Conservation (phyloP, 345 rosid genomes). For the Boechera stricta region DNA sequence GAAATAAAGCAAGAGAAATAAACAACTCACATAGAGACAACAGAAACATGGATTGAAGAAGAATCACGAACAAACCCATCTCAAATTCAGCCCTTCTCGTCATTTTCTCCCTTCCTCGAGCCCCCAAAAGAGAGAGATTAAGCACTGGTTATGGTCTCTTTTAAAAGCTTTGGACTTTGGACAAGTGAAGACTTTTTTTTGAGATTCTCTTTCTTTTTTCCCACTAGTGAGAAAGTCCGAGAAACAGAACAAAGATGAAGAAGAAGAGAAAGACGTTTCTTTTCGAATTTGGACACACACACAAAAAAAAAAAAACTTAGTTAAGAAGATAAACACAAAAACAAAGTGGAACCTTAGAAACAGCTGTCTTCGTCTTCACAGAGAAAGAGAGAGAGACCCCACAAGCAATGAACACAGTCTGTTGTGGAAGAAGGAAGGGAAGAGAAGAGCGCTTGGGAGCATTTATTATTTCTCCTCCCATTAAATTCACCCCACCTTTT, state of each 20-base stretch:
- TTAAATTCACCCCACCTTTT: conserved; percentile 42
- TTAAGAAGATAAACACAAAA: conserved; percentile 33
- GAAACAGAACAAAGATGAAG: conserved; percentile 1
- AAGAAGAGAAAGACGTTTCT: conserved; percentile 25
- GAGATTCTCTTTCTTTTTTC: conserved; percentile 35
- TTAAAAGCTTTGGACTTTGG: conserved; percentile 35
- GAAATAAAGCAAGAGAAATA: not conserved
- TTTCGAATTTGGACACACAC: not conserved
- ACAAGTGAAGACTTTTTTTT: conserved; percentile 7
- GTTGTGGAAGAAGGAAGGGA: conserved; percentile 46
- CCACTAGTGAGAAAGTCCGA: conserved; percentile 33
- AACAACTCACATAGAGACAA: conserved; percentile 42
- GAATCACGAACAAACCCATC: conserved; percentile 40
- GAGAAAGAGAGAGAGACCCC: conserved; percentile 44
- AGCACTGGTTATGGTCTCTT: conserved; percentile 3
- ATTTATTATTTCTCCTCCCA: conserved; percentile 44
- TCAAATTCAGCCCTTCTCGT: conserved; percentile 38
- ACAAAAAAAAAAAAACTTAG: not conserved
- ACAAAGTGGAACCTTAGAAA: conserved; percentile 35
- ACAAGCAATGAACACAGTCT: conserved; percentile 47
- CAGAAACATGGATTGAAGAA: conserved; percentile 39
- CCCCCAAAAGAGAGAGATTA: conserved; percentile 9
- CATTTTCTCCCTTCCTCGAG: conserved; percentile 24
- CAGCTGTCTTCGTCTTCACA: conserved; percentile 48
- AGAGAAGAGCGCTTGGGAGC: conserved; percentile 42